phyloP scores from a whole-genome alignment of 257 asterid genomes.

The Prunella vulgaris region DNA sequence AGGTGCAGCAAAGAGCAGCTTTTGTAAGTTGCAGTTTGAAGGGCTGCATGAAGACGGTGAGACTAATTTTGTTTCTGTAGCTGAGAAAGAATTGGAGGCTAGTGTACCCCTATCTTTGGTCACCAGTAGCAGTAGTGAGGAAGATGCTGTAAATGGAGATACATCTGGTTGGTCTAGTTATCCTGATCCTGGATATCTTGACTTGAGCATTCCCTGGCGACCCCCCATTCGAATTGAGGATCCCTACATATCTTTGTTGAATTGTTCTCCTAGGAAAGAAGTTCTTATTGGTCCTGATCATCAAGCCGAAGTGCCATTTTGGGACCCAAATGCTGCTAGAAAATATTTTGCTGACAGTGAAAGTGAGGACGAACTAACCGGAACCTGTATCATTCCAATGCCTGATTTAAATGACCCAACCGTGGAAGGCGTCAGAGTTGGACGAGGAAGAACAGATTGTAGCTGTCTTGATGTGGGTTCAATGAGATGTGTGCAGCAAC shows the following conservation, averaged over 20 bases:
- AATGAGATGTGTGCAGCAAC: constrained; percentile 71
- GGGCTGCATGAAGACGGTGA: constrained; percentile 26
- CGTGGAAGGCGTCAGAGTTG: constrained; percentile 30
- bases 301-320: constrained; percentile 70
- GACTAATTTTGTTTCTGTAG: constrained; percentile 22
- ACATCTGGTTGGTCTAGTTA: constrained; percentile 30
- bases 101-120: constrained; percentile 51
- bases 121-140: constrained; percentile 60
- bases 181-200: constrained; percentile 40
- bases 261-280: constrained; percentile 46
- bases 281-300: constrained; percentile 62
- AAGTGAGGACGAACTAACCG: constrained; percentile 31
- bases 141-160: constrained; percentile 41
- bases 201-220: constrained; percentile 38
- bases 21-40: constrained; percentile 19
- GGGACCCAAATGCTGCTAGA: constrained; percentile 30
- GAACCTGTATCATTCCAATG: constrained; percentile 43
- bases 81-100: constrained; percentile 46
- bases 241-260: constrained; percentile 36
- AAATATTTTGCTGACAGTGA: constrained; percentile 16
- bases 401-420: constrained; percentile 32
- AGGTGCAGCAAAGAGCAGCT: constrained; percentile 28
- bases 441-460: constrained; percentile 52
- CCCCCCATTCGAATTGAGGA: constrained; percentile 36
- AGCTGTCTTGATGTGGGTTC: constrained; percentile 66